Base-by-base conservation (phyloP, 2,329 filamentous ascomycete species). In the Colletotrichum sp. region DNA sequence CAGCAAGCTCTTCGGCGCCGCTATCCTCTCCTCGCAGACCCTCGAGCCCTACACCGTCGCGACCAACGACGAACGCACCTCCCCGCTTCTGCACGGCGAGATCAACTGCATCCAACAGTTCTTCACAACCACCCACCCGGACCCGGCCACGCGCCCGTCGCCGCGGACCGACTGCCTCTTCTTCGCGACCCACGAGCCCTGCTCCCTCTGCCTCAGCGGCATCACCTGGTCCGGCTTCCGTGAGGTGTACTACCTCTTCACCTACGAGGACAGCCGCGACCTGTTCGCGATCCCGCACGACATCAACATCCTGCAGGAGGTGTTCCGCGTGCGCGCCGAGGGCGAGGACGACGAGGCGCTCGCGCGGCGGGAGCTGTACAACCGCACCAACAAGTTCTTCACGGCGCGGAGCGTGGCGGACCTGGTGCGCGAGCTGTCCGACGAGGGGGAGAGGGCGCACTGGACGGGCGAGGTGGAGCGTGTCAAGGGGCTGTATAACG, bases 31-130 rank as follows among this genome's bases (percentile, higher is more conserved):
- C 9, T 85, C 87, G 2, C 64, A 81, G 3, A 81, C 80, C 18
- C 86, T 91, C 8, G 60, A 78, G 0, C 84, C 88, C 4, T 81
- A 89, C 16, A 89, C 88, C 0, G 86, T 89, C 8, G 86, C 89
- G 12, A 91, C 89, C 62, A 92, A 92, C 84, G 88, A 91, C 81
- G 90, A 92, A 81, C 85, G 85, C 13, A 81, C 80, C 1, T 91
- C 90, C 6, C 90, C 90, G 3, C 85, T 92, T 6, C 85, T 92
- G 10, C 90, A 92, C 81, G 90, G 90, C 76, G 90, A 92, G 78
- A 90, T 92, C 81, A 90, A 91, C 81, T 92, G 90, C 84, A 91
- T 92, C 81, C 89, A 91, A 79, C 82, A 87, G 36, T 92, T 92
- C 84, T 92, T 90, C 82, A 85, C 85, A 0, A 80, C 80, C 2